These are phyloP conservation scores for Colletotrichum lindemuthianum DNA, from an alignment of 2,329 filamentous ascomycete genomes.

Conservation along the genomic window DNA sequence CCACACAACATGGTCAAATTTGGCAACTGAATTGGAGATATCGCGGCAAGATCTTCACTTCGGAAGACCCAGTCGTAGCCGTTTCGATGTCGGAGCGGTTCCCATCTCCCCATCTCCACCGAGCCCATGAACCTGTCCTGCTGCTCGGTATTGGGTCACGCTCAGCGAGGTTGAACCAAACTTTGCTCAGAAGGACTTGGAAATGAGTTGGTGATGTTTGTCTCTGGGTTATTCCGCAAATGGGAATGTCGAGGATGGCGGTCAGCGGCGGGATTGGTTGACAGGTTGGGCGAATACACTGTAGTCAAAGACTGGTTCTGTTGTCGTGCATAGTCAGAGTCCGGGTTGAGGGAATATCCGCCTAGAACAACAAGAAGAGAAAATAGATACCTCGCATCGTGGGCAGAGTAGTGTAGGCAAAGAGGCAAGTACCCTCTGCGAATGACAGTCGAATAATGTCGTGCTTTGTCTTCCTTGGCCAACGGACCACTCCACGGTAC, in stretches of 20 bases:
- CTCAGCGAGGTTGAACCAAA: neutral
- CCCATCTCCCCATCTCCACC: no score
- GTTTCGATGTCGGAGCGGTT: no score
- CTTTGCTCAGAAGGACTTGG: no score
- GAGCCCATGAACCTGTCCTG: no score
- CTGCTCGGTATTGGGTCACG: no score
- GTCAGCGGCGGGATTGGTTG: constrained; percentile 36
- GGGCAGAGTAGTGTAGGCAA: neutral
- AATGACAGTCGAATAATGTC: neutral
- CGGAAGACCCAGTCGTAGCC: no score
- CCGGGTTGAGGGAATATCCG: neutral
- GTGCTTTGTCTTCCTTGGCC: neutral
- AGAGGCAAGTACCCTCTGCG: constrained; percentile 2
- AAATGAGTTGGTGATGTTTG: neutral
- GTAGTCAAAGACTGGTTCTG: constrained; percentile 26
- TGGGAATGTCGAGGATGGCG: constrained; percentile 37
- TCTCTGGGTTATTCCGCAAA: constrained; percentile 20
- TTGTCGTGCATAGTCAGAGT: constrained; percentile 26
- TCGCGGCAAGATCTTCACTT: constrained; percentile 26
- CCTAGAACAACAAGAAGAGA: neutral
- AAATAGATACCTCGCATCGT: constrained; percentile 17
- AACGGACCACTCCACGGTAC: neutral
- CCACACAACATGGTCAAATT: constrained; percentile 17
- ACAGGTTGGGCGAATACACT: constrained; percentile 14
- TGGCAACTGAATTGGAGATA: constrained; percentile 11